Evolutionary conservation across 495 filamentous ascomycete species (phyloP), one percentile per base, ranked within the genome.

Genomic region (Penicillium malachiteum): DNA sequence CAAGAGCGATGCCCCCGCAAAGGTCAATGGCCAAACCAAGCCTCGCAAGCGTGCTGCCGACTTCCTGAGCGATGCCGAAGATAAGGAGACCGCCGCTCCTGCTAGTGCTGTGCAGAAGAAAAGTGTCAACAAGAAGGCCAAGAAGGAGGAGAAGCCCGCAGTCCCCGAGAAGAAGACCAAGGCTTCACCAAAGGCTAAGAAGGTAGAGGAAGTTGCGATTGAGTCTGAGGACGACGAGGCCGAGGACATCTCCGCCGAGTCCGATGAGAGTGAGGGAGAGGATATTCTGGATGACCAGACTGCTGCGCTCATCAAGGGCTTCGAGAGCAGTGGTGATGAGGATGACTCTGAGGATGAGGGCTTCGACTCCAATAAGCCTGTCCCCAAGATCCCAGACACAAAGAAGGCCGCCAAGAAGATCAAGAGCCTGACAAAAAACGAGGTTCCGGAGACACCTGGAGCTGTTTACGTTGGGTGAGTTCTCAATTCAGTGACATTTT

Each of bases 401-500:
- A 84, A 87, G 70, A 81, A 86, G 59, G 72, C 83, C n/a, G 81
- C 86, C 70, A 72, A 80, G 53, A 77, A 81, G 58, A 75, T 78
- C 51, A 81, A 81, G 67, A 72, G 79, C 56, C 72, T 73, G 48
- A 78, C 78, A 56, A 11, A 45, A 13, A 70, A 63, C 12, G 12
- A 37, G 69, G 65, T 13, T 17, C 56, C 65, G 5, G 78, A 78
- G 30, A 84, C 82, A 43, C 87, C 87, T 1, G 91, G 92, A 26
- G 85, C 93, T 38, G 79, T 97, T 63, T 97, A 96, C 71, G 76
- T 98, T 63, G 92, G 81, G 81, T 84, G 59, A 67, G 76, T 65
- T 4, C 13, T 13, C 31, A 14, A 2, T 32, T 5, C 12, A 34
- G 30, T 12, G 18, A 13, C 21, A 18, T 41, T 52, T 7, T 54